Evolutionary conservation across 2,329 filamentous ascomycete species (phyloP).

Genomic region (Aspergillus fijiensis): DNA sequence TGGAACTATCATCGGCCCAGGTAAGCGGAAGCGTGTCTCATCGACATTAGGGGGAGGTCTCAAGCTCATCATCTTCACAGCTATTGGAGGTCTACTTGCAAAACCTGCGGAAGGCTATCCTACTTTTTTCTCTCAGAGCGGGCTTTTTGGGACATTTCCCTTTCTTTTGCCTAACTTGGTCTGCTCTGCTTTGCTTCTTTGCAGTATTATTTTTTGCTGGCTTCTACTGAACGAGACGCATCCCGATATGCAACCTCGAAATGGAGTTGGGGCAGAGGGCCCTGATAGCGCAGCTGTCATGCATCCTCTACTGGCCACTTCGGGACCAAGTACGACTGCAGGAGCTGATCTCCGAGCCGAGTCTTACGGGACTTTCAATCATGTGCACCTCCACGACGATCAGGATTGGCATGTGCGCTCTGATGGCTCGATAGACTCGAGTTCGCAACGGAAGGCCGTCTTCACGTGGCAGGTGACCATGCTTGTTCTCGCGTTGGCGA

Average conservation of each 20-base stretch:
- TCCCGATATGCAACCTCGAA: conserved; percentile 69
- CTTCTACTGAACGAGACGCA: conserved; percentile 85
- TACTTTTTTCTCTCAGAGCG: conserved; percentile 62
- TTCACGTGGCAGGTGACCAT: conserved; percentile 68
- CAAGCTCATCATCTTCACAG: conserved; percentile 33
- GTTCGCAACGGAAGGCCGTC: conserved; percentile 44
- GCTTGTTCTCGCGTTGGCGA: conserved; percentile 76
- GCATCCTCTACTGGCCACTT: conserved; percentile 73
- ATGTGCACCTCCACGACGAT: conserved; percentile 55
- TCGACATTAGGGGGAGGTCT: conserved; percentile 1
- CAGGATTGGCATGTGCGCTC: conserved; percentile 53
- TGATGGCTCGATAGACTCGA: conserved; percentile 47
- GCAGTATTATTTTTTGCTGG: conserved; percentile 79
- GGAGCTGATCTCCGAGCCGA: conserved; percentile 73
- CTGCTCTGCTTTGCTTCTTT: conserved; percentile 71
- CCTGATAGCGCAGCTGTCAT: conserved; percentile 53
- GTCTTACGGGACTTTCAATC: conserved; percentile 72
- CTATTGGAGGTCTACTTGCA: conserved; percentile 83
- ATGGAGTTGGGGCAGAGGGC: conserved; percentile 36
- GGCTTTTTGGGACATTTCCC: conserved; percentile 75
- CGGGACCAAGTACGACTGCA: conserved; percentile 70
- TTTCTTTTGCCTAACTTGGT: conserved; percentile 88
- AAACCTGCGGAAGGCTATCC: conserved; percentile 76
- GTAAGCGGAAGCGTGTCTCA: conserved; percentile 20
- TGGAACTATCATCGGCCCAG: conserved; percentile 81